Evolutionary conservation across 805 yeast genomes (phyloP), one percentile per base, ranked within the genome.

Genomic region (Yarrowia yakushimensis): DNA sequence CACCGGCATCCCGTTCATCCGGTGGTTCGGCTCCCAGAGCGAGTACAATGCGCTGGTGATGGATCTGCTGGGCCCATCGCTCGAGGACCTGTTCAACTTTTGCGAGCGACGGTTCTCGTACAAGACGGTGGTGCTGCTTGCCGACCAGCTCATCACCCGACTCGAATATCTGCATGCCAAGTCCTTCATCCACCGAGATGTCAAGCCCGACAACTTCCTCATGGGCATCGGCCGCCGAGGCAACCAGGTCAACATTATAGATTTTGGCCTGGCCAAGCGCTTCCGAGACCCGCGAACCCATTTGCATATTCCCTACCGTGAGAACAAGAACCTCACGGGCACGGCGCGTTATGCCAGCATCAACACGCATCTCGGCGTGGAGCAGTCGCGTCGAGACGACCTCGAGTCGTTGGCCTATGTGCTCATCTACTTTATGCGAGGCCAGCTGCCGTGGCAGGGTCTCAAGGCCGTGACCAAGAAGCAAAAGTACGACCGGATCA

Each of bases 381-480:
- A 94, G 75, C 99, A 94, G 78, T 85, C 90, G 70, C 86, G 99
- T 73, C 82, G 99, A 70, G 99, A 94, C 72, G 99, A 94, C 76
- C 82, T 94, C 71, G 99, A 94, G 78, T 90, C 96, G 63, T 80
- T 94, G 71, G 99, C 97, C 33, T 97, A 94, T 74, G 99, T 94
- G 9, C 90, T 94, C 71, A 88, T 94, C 79, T 94, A 94, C 76
- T 94, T 94, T 75, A 76, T 93, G 67, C 84, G 96, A 69, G 99
- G 99, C 48, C 89, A 90, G 64, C 79, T 94, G 71, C 99, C 99
- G 66, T 94, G 99, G 99, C 99, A 93, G 77, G 99, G 99, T 4
- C 82, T 93, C 71, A 91, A 91, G 76, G 99, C 98, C 39, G 94
- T 93, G 25, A 90, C 97, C 15, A 93, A 93, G 78, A 89, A 96